Evolutionary conservation across 495 filamentous ascomycete species (phyloP).

Genomic region (Penicillium pancosmium): DNA sequence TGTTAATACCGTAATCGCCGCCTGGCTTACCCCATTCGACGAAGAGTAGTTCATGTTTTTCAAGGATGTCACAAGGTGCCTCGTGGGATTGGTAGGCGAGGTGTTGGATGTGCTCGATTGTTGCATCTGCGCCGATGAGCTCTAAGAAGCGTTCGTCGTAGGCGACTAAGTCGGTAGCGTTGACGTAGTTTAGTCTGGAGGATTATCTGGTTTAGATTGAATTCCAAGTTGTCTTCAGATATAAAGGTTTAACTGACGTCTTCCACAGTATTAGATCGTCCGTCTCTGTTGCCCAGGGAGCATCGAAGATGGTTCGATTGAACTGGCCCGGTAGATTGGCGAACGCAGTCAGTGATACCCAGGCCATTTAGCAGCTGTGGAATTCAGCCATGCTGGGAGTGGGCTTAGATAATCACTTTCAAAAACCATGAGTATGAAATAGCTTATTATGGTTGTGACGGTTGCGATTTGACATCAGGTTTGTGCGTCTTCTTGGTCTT

Average conservation of each 20-base stretch:
- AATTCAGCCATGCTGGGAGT: background rate
- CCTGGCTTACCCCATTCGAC: conserved; percentile 20
- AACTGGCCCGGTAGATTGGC: conserved; percentile 1
- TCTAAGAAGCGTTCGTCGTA: conserved; percentile 15
- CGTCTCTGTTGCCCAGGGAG: background rate
- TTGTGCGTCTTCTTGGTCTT: too few relatives aligned
- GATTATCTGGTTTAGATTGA: background rate
- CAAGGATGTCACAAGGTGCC: conserved; percentile 18
- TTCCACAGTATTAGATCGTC: background rate
- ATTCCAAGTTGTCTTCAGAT: background rate
- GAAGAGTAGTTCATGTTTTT: conserved; percentile 18
- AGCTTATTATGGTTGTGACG: too few relatives aligned
- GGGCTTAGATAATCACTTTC: background rate
- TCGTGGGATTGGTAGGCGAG: conserved; percentile 18
- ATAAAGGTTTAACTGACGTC: background rate
- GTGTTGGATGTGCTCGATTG: conserved; percentile 17
- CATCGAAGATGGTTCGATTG: background rate
- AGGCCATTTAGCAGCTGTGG: conserved; percentile 3
- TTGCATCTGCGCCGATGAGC: conserved; percentile 17
- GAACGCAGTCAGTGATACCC: conserved; percentile 1
- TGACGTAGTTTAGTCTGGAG: conserved; percentile 4
- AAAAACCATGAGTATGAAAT: background rate
- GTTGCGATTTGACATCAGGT: too few relatives aligned
- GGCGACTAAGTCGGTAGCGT: conserved; percentile 19
- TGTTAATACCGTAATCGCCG: conserved; percentile 15